Percentiles rank a stretch among this genome's conserved stretches.
Conservation (phyloP, 805 yeast genomes). For the Cyberlindnera nakhonratchasimensis region DNA sequence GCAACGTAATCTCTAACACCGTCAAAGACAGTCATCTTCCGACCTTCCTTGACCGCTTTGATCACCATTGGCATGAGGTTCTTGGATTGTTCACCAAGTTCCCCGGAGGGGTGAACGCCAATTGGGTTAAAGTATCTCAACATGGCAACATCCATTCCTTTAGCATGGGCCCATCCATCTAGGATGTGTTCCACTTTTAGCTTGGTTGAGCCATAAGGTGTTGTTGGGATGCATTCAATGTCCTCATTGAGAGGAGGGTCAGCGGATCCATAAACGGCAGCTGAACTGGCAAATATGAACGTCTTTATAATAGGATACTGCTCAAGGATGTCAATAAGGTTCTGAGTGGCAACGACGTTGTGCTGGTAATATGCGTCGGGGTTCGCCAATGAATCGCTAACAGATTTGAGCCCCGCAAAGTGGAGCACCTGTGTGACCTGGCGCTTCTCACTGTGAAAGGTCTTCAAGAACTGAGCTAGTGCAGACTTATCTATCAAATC, state of each 20-base stretch:
- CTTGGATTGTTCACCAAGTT: conserved; percentile 80
- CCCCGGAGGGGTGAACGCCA: conserved; percentile 82
- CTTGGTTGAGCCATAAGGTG: conserved; percentile 78
- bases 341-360: conserved; percentile 63
- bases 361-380: conserved; percentile 68
- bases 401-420: conserved; percentile 82
- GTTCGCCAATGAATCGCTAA: conserved; percentile 67
- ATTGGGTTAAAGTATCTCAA: conserved; percentile 80
- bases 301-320: conserved; percentile 34
- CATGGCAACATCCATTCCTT: conserved; percentile 49
- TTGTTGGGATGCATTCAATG: conserved; percentile 58
- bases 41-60: conserved; percentile 34
- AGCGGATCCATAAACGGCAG: conserved; percentile 83
- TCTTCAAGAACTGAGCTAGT: conserved; percentile 6
- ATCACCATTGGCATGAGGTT: conserved; percentile 64
- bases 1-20: conserved; percentile 79
- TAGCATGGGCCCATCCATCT: conserved; percentile 33
- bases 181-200: conserved; percentile 51
- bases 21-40: conserved; percentile 70
- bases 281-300: conserved; percentile 73
- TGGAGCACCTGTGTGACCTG: conserved; percentile 40
- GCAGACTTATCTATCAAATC: conserved; percentile 9
- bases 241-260: conserved; percentile 58
- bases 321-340: conserved; percentile 51
- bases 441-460: conserved; percentile 8